phyloP scores from a whole-genome alignment of 2,329 filamentous ascomycete genomes.

The Cladosporium velox region DNA sequence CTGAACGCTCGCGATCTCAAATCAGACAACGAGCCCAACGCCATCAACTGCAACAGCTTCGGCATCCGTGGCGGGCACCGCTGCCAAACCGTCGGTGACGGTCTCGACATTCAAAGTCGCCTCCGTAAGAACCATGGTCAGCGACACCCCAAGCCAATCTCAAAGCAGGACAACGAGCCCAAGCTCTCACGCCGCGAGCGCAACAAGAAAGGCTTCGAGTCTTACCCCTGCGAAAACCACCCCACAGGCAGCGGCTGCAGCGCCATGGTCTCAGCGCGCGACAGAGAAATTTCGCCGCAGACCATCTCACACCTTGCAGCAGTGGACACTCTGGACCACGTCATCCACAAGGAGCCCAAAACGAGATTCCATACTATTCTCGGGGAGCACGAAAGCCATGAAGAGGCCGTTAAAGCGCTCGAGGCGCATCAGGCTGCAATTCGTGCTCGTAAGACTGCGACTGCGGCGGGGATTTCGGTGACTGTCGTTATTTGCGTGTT shows the following conservation, averaged over 20 bases:
- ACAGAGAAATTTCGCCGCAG: neutral
- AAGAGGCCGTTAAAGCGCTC: neutral
- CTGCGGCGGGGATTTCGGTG: neutral
- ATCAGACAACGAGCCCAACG: neutral
- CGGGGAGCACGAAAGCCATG: neutral
- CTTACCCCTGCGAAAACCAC: neutral
- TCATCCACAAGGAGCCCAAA: neutral
- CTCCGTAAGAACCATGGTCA: neutral
- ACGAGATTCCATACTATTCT: neutral
- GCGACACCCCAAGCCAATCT: neutral
- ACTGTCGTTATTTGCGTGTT: neutral
- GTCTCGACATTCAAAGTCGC: neutral
- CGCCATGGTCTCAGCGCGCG: neutral
- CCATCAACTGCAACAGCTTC: neutral
- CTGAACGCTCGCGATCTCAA: neutral
- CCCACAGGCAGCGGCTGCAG: neutral
- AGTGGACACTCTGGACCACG: neutral
- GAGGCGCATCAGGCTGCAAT: neutral
- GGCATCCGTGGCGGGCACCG: slow-evolving; percentile 1
- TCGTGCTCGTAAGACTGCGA: neutral
- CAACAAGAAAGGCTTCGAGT: neutral
- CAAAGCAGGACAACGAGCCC: neutral
- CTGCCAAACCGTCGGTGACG: neutral
- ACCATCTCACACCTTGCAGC: neutral
- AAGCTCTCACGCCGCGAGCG: neutral